phyloP scores from a whole-genome alignment of 164 flowering plant species.

The Stephania yunnanensis region DNA sequence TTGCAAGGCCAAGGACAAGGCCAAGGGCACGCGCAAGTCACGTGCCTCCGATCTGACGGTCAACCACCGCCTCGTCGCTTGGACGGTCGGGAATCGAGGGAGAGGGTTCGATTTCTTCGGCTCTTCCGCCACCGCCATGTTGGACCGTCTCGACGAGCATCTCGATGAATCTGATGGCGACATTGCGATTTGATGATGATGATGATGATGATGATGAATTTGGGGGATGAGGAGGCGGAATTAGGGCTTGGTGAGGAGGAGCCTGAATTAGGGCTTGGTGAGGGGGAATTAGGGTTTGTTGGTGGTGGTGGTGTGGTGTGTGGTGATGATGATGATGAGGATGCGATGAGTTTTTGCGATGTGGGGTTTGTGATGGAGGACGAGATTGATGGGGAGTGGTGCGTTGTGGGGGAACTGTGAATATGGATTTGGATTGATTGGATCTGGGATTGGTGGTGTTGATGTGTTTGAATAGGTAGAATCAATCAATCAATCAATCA shows the following conservation, averaged over 20 bases:
- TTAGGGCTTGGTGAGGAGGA: no score
- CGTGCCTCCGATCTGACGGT: constrained; percentile 22
- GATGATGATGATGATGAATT: constrained; percentile 8
- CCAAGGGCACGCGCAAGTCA: constrained; percentile 46
- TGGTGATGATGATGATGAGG: constrained; percentile 8
- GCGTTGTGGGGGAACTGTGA: constrained; percentile 41
- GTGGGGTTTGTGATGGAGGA: constrained; percentile 42
- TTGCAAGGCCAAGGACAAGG: constrained; percentile 47
- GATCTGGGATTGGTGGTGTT: no score
- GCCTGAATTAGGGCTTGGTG: no score
- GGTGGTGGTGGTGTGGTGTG: background rate
- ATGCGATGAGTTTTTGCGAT: constrained; percentile 35
- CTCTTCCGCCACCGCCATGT: background rate
- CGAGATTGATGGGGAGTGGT: constrained; percentile 48
- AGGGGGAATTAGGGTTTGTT: background rate
- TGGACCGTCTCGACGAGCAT: background rate
- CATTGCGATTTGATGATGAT: background rate
- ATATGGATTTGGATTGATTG: background rate
- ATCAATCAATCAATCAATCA: no score
- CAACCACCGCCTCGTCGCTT: constrained; percentile 19
- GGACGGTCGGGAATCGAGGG: constrained; percentile 22
- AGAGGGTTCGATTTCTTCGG: constrained; percentile 26
- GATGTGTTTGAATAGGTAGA: no score
- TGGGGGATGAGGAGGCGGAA: background rate
- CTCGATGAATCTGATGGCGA: constrained; percentile 1